Evolutionary conservation across 306 rosid species (phyloP).

Genomic region (Acacia melanoxylon): DNA sequence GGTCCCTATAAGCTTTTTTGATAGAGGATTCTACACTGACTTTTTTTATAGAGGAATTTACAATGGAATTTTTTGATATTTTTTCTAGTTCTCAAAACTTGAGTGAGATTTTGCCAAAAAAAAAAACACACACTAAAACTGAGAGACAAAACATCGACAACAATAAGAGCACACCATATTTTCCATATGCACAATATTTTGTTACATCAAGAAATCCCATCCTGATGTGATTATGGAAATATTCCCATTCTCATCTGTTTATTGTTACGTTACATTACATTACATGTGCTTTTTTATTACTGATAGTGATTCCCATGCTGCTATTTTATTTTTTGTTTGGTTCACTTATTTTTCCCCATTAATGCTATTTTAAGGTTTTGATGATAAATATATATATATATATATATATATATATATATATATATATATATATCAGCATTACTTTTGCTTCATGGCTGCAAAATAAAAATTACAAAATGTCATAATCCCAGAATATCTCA

Average conservation of each 20-base stretch:
- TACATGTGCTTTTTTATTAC: conserved; percentile 20
- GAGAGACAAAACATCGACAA: conserved; percentile 13
- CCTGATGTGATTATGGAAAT: background rate
- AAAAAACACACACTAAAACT: too few species aligned
- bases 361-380: background rate
- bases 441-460: background rate
- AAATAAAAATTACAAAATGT: background rate
- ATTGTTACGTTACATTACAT: background rate
- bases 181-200: conserved; percentile 17
- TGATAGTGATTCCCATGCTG: background rate
- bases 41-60: too few species aligned
- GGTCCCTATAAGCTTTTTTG: fast-evolving
- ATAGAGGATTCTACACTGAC: too few species aligned
- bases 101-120: too few species aligned
- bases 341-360: background rate
- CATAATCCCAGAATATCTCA: background rate
- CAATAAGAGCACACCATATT: conserved; percentile 9
- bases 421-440: background rate
- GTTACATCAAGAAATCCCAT: background rate
- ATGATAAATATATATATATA: background rate
- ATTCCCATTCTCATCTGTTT: background rate
- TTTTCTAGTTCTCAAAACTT: too few species aligned
- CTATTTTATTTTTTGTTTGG: background rate
- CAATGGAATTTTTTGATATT: too few species aligned
- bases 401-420: background rate